Evolutionary conservation across 2,329 filamentous ascomycete genomes (phyloP).

Genomic region (Penicillium sp.): DNA sequence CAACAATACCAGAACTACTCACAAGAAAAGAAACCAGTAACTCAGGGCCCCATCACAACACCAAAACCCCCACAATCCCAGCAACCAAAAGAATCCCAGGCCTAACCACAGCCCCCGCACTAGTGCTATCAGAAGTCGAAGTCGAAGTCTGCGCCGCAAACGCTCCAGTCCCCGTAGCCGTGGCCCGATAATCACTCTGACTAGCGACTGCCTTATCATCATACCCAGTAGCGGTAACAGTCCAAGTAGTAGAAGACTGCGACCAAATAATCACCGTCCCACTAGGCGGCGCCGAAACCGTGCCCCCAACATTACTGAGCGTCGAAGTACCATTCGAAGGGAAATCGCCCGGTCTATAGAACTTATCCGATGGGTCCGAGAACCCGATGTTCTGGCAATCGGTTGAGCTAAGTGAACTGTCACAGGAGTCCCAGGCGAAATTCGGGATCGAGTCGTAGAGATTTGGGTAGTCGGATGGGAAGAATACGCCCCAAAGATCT

Average conservation of each 20-base stretch:
- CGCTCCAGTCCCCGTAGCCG: constrained; percentile 11
- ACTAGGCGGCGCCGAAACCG: constrained; percentile 35
- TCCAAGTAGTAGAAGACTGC: constrained; percentile 33
- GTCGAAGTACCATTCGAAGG: constrained; percentile 31
- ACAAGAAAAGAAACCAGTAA: not conserved
- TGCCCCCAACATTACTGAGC: constrained; percentile 30
- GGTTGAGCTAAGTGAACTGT: constrained; percentile 13
- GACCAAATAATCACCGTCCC: constrained; percentile 39
- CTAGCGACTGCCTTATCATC: constrained; percentile 21
- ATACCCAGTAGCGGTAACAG: constrained; percentile 36
- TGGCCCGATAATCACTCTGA: constrained; percentile 16
- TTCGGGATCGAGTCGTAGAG: constrained; percentile 17
- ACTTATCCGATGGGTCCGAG: constrained; percentile 16
- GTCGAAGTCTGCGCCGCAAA: not conserved
- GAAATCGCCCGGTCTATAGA: constrained; percentile 22
- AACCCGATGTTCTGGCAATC: constrained; percentile 24
- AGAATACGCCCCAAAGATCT: constrained; percentile 21
- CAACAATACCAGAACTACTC: not conserved
- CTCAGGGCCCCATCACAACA: not conserved
- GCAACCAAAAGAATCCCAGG: constrained; percentile 7
- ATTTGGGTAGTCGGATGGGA: constrained; percentile 20
- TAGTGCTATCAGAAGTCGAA: not conserved
- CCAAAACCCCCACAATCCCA: not conserved
- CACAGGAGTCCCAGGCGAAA: constrained; percentile 24
- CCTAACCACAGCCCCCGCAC: constrained; percentile 4